These are phyloP conservation scores for Xerocomellus dryophilus DNA, from an alignment of 768 basidiomycete genomes.

Conservation along the genomic window DNA sequence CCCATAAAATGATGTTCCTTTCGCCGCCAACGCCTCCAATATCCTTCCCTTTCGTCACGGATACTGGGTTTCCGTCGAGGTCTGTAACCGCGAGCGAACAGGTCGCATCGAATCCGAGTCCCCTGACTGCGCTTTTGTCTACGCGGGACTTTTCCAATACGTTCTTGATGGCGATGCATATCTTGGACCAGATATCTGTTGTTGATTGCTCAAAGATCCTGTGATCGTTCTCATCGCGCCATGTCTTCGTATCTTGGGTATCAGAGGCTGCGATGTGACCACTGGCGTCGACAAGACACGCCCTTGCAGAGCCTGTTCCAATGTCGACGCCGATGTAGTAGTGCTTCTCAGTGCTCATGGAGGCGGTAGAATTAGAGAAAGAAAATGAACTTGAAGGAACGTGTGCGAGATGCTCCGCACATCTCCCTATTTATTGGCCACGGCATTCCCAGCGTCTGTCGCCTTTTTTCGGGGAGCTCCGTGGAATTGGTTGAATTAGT, in stretches of 20 bases:
- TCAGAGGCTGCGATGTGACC: conserved; percentile 77
- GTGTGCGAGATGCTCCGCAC: conserved; percentile 16
- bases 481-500: neutral
- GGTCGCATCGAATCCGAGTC: conserved; percentile 93
- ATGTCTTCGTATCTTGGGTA: conserved; percentile 80
- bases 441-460: neutral
- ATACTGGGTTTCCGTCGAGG: conserved; percentile 66
- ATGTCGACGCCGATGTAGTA: conserved; percentile 80
- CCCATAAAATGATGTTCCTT: conserved; percentile 92
- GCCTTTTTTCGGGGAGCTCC: conserved; percentile 5
- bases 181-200: conserved; percentile 76
- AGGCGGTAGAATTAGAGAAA: neutral
- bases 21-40: conserved; percentile 61
- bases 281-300: conserved; percentile 66
- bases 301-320: conserved; percentile 92
- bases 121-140: conserved; percentile 64
- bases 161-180: conserved; percentile 57
- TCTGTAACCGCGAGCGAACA: conserved; percentile 91
- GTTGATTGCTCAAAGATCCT: conserved; percentile 97
- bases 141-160: conserved; percentile 60
- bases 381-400: neutral
- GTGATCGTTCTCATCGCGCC: conserved; percentile 79
- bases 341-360: conserved; percentile 36
- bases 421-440: neutral
- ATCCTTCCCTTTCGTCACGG: conserved; percentile 64